Percentiles rank a stretch among this genome's conserved stretches.
phyloP scores from a whole-genome alignment of 768 basidiomycete genomes.

The Lenzites betulinus region DNA sequence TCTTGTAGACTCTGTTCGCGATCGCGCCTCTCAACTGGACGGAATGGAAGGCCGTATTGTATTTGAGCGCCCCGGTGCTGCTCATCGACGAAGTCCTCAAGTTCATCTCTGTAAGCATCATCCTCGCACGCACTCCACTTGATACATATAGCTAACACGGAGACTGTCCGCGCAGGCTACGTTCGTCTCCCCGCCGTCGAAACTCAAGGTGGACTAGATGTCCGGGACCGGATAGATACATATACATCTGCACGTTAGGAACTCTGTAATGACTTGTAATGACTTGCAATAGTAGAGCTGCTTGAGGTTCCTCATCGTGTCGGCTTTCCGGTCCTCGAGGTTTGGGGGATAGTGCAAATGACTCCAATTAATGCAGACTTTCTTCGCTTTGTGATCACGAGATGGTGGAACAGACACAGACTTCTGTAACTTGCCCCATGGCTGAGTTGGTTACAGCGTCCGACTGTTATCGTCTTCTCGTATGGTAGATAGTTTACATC shows the following conservation, averaged over 20 bases:
- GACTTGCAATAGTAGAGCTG: slow-evolving; percentile 6
- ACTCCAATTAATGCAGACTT: too few relatives aligned
- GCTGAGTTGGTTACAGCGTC: slow-evolving; percentile 81
- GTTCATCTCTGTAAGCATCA: slow-evolving; percentile 63
- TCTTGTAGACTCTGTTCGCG: slow-evolving; percentile 72
- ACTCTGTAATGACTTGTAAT: slow-evolving; percentile 21
- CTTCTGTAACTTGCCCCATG: slow-evolving; percentile 52
- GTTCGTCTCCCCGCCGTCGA: slow-evolving; percentile 58
- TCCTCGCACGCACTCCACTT: background rate
- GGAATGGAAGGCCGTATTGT: slow-evolving; percentile 94
- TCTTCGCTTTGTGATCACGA: background rate
- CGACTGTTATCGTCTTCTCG: too few relatives aligned
- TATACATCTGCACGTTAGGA: slow-evolving; percentile 1
- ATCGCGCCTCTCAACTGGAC: slow-evolving; percentile 92
- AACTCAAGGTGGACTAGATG: slow-evolving; percentile 35
- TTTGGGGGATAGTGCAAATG: too few relatives aligned
- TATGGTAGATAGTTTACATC: slow-evolving; percentile 42
- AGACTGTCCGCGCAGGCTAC: slow-evolving; percentile 42
- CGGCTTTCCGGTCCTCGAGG: too few relatives aligned
- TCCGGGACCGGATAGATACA: slow-evolving; percentile 1
- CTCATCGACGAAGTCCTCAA: slow-evolving; percentile 91
- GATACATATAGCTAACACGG: background rate
- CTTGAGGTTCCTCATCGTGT: background rate
- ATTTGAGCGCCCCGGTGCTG: slow-evolving; percentile 85
- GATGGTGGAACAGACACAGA: too few relatives aligned